Evolutionary conservation across 345 rosid species (phyloP), one percentile per base, ranked within the genome.

Genomic region (Psidium guajava): DNA sequence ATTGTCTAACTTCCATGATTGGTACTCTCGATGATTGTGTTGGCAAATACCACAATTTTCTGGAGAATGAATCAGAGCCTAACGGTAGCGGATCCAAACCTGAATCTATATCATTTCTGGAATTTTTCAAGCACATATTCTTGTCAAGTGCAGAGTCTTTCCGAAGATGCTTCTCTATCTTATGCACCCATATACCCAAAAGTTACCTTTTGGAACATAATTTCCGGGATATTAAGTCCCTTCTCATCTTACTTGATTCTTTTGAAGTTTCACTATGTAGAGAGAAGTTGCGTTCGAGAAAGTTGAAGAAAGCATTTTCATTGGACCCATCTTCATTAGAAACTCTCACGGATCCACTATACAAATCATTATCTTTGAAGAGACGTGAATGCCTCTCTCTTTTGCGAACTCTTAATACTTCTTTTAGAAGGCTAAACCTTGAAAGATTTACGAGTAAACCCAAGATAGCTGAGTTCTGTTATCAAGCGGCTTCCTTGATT

Each of bases 301-400:
- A n/a, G 16, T 82, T 88, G 40, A 16, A 61, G 80, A 64, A 86
- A 22, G 53, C 82, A 10, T 88, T 88, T 84, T 88, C 50, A 27
- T 44, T 28, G 49, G 15, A 24, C 5, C 55, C 28, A 40, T 40
- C 59, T 50, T 36, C 82, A 32, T 13, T n/a, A 2, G 18, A 21
- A 40, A 83, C 80, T 28, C 24, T 20, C 64, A 13, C 28, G 27
- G 83, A 54, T 44, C 61, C 86, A 54, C 42, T 9, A 0, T 53
- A 42, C 16, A 0, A 44, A 28, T 47, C 58, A 0, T 54, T 57
- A 20, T 58, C 0, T 0, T 28, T 74, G 36, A 52, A 57, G 56
- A 14, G 53, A 64, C 27, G 0, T 16, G 75, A 82, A 44, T 83
- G 84, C 81, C 49, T 52, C 21, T 57, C 80, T 61, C 28, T 49